Percentiles rank a stretch among this genome's conserved stretches.
Conservation (phyloP, 495 filamentous ascomycete species). For the Halenospora varia region DNA sequence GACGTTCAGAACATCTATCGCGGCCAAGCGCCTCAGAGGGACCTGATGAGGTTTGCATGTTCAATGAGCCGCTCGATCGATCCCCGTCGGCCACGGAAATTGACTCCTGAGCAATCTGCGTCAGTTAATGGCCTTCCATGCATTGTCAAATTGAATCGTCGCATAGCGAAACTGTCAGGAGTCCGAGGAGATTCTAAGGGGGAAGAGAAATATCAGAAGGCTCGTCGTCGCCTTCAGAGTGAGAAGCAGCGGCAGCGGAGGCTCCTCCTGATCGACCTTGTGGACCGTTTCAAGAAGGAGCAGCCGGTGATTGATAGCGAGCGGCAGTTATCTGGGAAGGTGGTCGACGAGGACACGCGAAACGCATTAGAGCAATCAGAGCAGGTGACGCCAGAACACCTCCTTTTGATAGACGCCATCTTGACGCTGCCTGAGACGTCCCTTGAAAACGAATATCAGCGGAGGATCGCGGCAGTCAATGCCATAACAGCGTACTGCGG, state of each 20-base stretch:
- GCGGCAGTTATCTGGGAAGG: constrained; percentile 25
- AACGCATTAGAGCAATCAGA: constrained; percentile 11
- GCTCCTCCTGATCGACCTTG: constrained; percentile 20
- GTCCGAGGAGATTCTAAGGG: neutral
- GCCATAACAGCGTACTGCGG: constrained; percentile 11
- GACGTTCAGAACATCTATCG: constrained; percentile 31
- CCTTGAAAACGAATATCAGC: constrained; percentile 12
- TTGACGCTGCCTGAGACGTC: constrained; percentile 16
- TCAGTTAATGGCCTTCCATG: constrained; percentile 11
- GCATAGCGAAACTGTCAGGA: neutral
- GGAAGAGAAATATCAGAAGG: constrained; percentile 16
- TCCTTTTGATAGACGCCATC: constrained; percentile 13
- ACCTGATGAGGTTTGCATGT: constrained; percentile 29
- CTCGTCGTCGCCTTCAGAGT: constrained; percentile 7
- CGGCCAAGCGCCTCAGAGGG: constrained; percentile 27
- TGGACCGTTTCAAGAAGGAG: constrained; percentile 27
- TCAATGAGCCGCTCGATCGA: constrained; percentile 35
- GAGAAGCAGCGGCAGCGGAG: constrained; percentile 23
- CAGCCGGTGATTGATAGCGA: constrained; percentile 28
- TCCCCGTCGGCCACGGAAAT: constrained; percentile 25
- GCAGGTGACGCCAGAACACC: constrained; percentile 14
- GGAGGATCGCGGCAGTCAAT: constrained; percentile 15
- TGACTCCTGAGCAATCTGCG: constrained; percentile 24
- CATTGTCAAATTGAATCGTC: constrained; percentile 1
- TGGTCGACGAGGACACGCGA: constrained; percentile 9